Evolutionary conservation across 2,329 filamentous ascomycete genomes (phyloP).

Genomic region (Chrysoporthe cubensis): DNA sequence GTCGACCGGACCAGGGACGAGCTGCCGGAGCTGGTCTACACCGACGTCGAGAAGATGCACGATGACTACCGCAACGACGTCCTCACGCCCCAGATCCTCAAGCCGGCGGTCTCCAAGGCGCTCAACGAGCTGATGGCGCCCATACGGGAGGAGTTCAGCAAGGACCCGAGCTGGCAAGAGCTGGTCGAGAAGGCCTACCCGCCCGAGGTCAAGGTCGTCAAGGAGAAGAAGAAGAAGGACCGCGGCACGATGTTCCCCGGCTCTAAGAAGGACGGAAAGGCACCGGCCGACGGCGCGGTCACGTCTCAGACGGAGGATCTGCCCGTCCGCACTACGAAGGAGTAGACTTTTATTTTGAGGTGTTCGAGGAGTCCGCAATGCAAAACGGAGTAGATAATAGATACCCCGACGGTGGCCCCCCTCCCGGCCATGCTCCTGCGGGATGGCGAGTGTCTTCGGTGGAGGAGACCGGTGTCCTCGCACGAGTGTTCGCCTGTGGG

Average conservation of each 20-base stretch:
- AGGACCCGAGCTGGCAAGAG: constrained; percentile 72
- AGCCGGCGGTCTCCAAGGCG: constrained; percentile 77
- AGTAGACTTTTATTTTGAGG: background rate
- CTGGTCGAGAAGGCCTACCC: constrained; percentile 83
- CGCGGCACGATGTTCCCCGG: constrained; percentile 70
- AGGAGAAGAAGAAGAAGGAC: constrained; percentile 78
- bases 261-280: constrained; percentile 23
- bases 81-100: constrained; percentile 84
- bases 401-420: background rate
- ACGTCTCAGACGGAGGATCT: constrained; percentile 29
- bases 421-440: background rate
- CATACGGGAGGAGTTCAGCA: constrained; percentile 70
- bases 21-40: constrained; percentile 77
- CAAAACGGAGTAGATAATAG: background rate
- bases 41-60: constrained; percentile 71
- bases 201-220: constrained; percentile 66
- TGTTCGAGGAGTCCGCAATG: background rate
- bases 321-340: constrained; percentile 19
- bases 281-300: constrained; percentile 27
- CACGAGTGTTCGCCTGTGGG: background rate
- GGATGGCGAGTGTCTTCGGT: background rate
- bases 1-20: constrained; percentile 69
- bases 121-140: constrained; percentile 76
- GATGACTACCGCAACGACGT: constrained; percentile 81
- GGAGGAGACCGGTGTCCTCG: background rate